A percentile compares a stretch with the other conserved stretches of the same genome.
These are phyloP conservation scores for Funneliformis caledonium DNA, from an alignment of 371 early-diverging fungal species.

Conservation along the genomic window DNA sequence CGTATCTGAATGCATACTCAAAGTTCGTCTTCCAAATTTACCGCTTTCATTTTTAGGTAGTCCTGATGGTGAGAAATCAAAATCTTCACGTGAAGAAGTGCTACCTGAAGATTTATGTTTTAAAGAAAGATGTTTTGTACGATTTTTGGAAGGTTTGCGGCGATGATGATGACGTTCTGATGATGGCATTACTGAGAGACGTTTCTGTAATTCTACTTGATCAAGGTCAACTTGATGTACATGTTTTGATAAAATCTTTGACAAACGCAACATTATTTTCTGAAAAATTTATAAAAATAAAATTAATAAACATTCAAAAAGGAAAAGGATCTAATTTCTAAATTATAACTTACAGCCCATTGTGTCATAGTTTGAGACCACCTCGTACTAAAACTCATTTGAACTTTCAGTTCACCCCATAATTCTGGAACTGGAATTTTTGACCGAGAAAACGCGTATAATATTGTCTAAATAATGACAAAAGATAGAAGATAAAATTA, in stretches of 20 bases:
- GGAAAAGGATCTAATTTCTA: background rate
- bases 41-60: background rate
- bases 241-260: constrained; percentile 32
- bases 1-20: constrained; percentile 35
- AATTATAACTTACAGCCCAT: constrained; percentile 56
- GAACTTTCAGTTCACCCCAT: constrained; percentile 57
- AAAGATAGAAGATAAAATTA: background rate
- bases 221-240: constrained; percentile 38
- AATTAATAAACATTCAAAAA: background rate
- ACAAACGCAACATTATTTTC: constrained; percentile 26
- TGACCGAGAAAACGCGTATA: constrained; percentile 64
- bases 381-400: constrained; percentile 52
- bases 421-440: constrained; percentile 51
- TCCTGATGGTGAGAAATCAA: background rate
- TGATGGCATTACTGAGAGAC: constrained; percentile 28
- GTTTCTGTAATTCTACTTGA: constrained; percentile 27
- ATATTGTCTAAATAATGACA: constrained; percentile 52
- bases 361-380: constrained; percentile 62
- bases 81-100: constrained; percentile 40
- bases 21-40: constrained; percentile 21
- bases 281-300: background rate
- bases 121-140: constrained; percentile 28
- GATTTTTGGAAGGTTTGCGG: constrained; percentile 34
- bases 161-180: constrained; percentile 33
- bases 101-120: constrained; percentile 39